Conservation (phyloP, 1,284 basidiomycete genomes). For the Hortiboletus rubellus region DNA sequence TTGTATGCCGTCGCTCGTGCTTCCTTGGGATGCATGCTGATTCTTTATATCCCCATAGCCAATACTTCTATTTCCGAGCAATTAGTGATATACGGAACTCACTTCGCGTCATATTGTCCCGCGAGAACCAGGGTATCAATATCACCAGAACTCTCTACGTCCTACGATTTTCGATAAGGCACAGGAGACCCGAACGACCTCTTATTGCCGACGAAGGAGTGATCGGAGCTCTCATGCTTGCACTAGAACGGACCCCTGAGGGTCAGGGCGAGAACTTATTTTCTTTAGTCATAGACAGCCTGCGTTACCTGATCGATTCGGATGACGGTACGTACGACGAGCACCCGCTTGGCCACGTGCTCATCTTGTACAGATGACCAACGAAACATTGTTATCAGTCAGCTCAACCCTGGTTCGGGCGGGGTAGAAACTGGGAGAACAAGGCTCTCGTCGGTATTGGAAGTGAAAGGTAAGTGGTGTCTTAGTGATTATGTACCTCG, state of each 20-base stretch:
- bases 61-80: not conserved
- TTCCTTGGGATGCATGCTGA: not conserved
- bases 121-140: not conserved
- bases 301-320: not conserved
- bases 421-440: not conserved
- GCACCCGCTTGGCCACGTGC: not conserved
- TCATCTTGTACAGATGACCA: not conserved
- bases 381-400: not conserved
- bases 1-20: not conserved
- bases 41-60: not conserved
- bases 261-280: not conserved
- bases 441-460: slow-evolving; percentile 1
- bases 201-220: not conserved
- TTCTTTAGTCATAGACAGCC: not conserved
- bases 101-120: not conserved
- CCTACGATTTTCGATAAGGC: slow-evolving; percentile 2
- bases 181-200: not conserved
- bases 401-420: not conserved
- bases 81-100: not conserved
- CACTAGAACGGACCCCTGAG: not conserved
- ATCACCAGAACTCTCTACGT: not conserved
- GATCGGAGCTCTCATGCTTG: not conserved
- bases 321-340: not conserved
- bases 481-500: not conserved
- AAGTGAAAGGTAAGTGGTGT: slow-evolving; percentile 1